Evolutionary conservation across 1,284 basidiomycete genomes (phyloP), one percentile per base, ranked within the genome.

Genomic region (Naganishia sp.): DNA sequence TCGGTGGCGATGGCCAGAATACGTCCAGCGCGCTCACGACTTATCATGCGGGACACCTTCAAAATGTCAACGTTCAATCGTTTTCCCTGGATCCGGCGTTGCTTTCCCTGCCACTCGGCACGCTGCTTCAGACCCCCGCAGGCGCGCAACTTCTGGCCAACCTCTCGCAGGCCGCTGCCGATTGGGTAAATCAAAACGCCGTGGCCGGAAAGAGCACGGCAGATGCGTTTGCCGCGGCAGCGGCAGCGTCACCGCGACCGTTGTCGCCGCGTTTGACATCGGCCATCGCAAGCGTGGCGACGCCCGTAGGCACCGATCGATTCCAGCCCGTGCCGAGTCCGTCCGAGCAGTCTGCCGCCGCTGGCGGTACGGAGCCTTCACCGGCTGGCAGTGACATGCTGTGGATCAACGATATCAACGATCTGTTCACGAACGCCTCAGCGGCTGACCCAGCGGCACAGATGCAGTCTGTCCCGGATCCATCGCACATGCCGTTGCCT

Each of bases 81-180:
- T 64, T 63, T 36, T 61, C 64, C 16, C 31, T 68, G 9, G 68
- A 68, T 28, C 64, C 64, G 33, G 52, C 57, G 5, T 43, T 68
- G 23, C 55, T 68, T 10, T 42, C 61, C 13, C 15, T 68, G 5
- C 68, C 68, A 5, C 59, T 68, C 7, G 68, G 68, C 23, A 63
- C 68, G 3, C 44, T 68, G 23, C 53, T 68, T 9, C 56, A 57
- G 23, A 59, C 68, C 1, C 59, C 68, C 3, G 68, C 68, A 3
- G 68, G 68, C 11, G 68, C 68, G n/a, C 64, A 68, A 59, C 25
- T 68, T 21, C 45, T 68, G 9, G 68, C 68, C 6, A 66, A 53
- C 25, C n/a, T 68, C 15, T 59, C 64, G 13, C 68, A 68, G 39
- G 55, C 53, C 25, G 68, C 68, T 18, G 67, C 67, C 25, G 48